phyloP scores from a whole-genome alignment of 192 early-diverging fungal genomes.

The Blastocladiella britannica region DNA sequence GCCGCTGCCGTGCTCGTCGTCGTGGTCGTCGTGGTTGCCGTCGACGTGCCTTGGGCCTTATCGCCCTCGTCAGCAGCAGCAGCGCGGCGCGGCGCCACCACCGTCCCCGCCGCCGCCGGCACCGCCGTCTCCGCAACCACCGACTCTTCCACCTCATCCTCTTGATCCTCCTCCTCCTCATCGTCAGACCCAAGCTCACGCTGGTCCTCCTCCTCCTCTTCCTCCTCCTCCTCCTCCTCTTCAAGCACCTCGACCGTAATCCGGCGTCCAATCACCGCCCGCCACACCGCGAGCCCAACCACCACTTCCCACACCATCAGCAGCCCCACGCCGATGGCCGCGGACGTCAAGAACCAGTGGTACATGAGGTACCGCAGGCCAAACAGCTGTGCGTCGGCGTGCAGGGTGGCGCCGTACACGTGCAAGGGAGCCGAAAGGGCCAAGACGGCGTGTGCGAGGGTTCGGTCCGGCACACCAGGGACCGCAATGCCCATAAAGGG shows the following conservation, averaged over 20 bases:
- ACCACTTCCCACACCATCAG: conserved; percentile 1
- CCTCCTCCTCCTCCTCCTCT: neutral
- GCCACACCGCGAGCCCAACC: neutral
- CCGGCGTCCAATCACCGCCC: neutral
- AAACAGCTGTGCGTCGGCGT: neutral
- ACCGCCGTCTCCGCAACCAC: too few relatives aligned
- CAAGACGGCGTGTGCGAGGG: neutral
- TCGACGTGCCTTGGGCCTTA: too few relatives aligned
- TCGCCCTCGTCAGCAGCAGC: too few relatives aligned
- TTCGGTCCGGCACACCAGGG: neutral
- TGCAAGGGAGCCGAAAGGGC: neutral
- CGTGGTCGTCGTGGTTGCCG: too few relatives aligned
- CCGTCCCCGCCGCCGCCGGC: too few relatives aligned
- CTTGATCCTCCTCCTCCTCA: too few relatives aligned
- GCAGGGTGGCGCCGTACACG: neutral
- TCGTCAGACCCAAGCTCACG: too few relatives aligned
- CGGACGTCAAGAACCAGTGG: neutral
- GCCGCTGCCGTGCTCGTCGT: too few relatives aligned
- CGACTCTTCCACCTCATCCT: too few relatives aligned
- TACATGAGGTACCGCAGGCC: neutral
- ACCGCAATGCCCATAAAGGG: neutral
- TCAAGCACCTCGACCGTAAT: neutral
- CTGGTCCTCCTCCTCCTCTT: neutral
- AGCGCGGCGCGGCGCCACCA: too few relatives aligned
- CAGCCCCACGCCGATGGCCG: neutral